Evolutionary conservation across 345 rosid species (phyloP).

Genomic region (Citrus trifoliata): DNA sequence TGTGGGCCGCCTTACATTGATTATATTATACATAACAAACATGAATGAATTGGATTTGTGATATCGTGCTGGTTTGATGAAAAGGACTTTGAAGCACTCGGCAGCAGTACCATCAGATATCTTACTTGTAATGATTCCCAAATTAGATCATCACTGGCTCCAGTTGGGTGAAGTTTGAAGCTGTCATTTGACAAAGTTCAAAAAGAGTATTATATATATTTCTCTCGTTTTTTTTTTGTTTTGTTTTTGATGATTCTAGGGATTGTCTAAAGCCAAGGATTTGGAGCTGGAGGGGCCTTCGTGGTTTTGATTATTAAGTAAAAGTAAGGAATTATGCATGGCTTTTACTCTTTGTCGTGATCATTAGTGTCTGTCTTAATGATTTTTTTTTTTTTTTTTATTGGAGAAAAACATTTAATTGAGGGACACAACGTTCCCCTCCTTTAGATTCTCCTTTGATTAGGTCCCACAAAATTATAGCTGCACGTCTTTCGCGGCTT

Average conservation of each 20-base stretch:
- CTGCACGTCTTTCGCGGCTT: constrained; percentile 10
- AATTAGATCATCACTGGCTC: constrained; percentile 5
- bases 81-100: too few relatives aligned
- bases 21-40: too few relatives aligned
- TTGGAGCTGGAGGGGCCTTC: neutral
- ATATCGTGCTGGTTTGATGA: neutral
- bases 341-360: neutral
- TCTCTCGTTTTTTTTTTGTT: too few relatives aligned
- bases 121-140: neutral
- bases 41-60: too few relatives aligned
- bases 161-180: neutral
- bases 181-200: neutral
- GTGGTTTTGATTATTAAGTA: neutral
- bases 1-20: neutral
- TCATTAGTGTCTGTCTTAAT: neutral
- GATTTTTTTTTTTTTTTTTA: neutral
- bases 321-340: constrained; percentile 9
- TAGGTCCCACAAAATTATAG: constrained; percentile 7
- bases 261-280: neutral
- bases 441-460: neutral
- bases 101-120: neutral
- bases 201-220: neutral
- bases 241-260: neutral
- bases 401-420: neutral
- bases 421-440: neutral